Evolutionary conservation across 2,329 filamentous ascomycete genomes (phyloP).

Genomic region (Neobulgaria alba): DNA sequence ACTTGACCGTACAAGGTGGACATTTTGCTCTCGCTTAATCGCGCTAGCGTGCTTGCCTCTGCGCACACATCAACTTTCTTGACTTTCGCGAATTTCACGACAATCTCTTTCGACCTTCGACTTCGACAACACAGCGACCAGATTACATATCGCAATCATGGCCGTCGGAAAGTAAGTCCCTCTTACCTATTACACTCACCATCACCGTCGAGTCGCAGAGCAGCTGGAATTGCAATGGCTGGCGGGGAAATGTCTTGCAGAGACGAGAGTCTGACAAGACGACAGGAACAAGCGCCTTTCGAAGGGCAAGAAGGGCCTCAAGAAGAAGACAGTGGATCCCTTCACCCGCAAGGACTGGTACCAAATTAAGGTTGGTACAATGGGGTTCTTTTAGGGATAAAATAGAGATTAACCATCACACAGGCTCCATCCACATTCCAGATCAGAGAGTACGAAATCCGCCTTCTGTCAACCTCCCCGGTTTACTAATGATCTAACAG

Average conservation of each 20-base stretch:
- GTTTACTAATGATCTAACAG: conserved; percentile 43
- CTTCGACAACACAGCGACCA: conserved; percentile 22
- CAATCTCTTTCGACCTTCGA: conserved; percentile 10
- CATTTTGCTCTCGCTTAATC: no score
- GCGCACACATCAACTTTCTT: conserved; percentile 9
- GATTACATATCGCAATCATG: conserved; percentile 55
- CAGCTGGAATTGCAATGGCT: conserved; percentile 1
- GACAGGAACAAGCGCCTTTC: conserved; percentile 98
- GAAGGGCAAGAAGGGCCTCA: conserved; percentile 99
- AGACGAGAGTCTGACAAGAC: conserved; percentile 23
- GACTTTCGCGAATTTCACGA: conserved; percentile 4
- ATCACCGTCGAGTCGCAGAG: conserved; percentile 1
- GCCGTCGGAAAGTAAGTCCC: conserved; percentile 68
- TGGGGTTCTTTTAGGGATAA: conserved; percentile 1
- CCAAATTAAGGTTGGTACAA: conserved; percentile 71
- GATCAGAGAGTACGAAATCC: conserved; percentile 69
- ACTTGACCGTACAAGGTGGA: no score
- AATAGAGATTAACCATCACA: conserved; percentile 22
- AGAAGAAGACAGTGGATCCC: conserved; percentile 98
- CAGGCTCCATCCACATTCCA: conserved; percentile 93
- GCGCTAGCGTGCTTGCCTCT: no score
- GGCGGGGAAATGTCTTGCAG: conserved; percentile 15
- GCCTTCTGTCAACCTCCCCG: conserved; percentile 8
- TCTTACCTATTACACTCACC: conserved; percentile 5
- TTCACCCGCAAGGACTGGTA: conserved; percentile 99